phyloP scores from a whole-genome alignment of 345 rosid genomes.

The Dipteronia sinensis region DNA sequence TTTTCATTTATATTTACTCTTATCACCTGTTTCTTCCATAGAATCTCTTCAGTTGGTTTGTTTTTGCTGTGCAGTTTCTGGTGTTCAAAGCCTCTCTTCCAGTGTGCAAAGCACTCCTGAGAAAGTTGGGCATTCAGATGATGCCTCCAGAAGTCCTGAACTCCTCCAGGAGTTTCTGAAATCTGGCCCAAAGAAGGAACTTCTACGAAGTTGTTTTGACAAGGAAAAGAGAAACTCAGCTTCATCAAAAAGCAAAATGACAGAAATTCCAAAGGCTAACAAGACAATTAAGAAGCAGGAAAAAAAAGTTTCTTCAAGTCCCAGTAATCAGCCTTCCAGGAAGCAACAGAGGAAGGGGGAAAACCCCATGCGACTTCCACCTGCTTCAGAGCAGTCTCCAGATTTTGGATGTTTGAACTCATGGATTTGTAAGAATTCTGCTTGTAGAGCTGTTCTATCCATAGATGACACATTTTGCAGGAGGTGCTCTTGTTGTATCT shows the following conservation, averaged over 20 bases:
- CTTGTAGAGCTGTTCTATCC: conserved; percentile 64
- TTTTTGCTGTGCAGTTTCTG: conserved; percentile 39
- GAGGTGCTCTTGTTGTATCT: conserved; percentile 97
- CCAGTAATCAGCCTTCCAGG: conserved; percentile 45
- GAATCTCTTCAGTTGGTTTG: conserved; percentile 9
- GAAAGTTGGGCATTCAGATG: conserved; percentile 56
- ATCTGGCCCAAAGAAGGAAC: conserved; percentile 56
- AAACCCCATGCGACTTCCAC: conserved; percentile 49
- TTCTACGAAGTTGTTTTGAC: conserved; percentile 45
- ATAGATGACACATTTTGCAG: conserved; percentile 79
- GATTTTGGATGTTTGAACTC: conserved; percentile 51
- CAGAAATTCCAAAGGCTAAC: conserved; percentile 47
- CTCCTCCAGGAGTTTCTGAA: conserved; percentile 60
- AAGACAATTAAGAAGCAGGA: conserved; percentile 72
- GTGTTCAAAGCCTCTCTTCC: conserved; percentile 59
- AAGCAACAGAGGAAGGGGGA: conserved; percentile 74
- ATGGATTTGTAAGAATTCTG: conserved; percentile 76
- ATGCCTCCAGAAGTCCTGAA: conserved; percentile 65
- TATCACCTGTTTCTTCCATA: neutral
- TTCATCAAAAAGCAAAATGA: conserved; percentile 66
- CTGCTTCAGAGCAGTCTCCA: conserved; percentile 42
- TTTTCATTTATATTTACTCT: neutral
- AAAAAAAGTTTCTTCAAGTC: conserved; percentile 43
- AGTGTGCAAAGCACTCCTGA: conserved; percentile 64
- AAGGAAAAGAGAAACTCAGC: conserved; percentile 56